Evolutionary conservation across 2,329 filamentous ascomycete genomes (phyloP).

Genomic region (Alternaria novae-zelandiae): DNA sequence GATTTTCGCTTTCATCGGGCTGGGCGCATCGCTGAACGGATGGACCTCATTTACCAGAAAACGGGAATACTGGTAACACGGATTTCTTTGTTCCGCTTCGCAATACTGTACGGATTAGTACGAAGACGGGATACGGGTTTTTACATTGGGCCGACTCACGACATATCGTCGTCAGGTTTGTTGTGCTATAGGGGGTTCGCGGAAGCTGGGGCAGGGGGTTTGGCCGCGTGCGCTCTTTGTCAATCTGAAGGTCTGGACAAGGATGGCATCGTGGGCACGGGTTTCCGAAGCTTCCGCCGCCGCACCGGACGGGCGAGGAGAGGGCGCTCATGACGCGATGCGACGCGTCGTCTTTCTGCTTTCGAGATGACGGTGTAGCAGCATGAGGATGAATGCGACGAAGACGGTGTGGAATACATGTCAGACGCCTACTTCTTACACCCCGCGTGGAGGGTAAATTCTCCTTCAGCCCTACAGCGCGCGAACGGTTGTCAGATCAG

Average conservation of each 20-base stretch:
- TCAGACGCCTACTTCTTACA: slow-evolving; percentile 1
- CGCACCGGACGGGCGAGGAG: not conserved
- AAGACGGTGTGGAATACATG: not conserved
- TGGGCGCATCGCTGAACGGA: not conserved
- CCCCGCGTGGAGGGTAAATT: slow-evolving; percentile 19
- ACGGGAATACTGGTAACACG: not conserved
- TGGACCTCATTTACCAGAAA: not conserved
- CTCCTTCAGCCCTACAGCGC: slow-evolving; percentile 25
- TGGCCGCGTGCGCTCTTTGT: not conserved
- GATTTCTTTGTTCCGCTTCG: not conserved
- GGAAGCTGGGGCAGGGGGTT: not conserved
- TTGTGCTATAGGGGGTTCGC: not conserved
- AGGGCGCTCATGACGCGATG: not conserved
- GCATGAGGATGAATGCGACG: not conserved
- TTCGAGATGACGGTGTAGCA: not conserved
- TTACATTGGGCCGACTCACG: not conserved
- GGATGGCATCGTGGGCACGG: not conserved
- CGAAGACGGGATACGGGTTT: not conserved
- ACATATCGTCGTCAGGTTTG: not conserved
- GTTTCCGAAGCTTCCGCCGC: not conserved
- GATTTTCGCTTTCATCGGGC: not conserved
- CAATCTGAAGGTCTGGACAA: not conserved
- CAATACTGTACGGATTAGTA: not conserved
- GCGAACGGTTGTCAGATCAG: slow-evolving; percentile 24
- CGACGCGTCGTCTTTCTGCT: not conserved